A percentile compares a stretch with the other conserved stretches of the same genome.
Conservation (phyloP, 148 eudicot species). For the Diospyros kaki region DNA sequence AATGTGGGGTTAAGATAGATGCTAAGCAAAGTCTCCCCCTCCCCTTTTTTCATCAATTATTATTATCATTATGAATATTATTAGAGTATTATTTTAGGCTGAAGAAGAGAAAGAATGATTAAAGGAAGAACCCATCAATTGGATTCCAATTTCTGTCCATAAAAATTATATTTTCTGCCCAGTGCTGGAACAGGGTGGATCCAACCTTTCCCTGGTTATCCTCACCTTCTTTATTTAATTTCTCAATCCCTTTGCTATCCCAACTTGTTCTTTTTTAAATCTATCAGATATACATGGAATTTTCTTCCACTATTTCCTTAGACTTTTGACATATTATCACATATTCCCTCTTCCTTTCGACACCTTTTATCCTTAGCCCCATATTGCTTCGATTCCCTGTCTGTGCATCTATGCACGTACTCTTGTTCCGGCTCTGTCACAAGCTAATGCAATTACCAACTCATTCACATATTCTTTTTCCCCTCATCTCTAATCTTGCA, state of each 20-base stretch:
- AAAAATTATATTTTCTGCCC: slow-evolving; percentile 10
- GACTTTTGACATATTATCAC: slow-evolving; percentile 10
- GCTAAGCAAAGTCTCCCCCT: slow-evolving; percentile 20
- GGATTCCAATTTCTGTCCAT: slow-evolving; percentile 23
- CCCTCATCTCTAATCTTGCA: not conserved
- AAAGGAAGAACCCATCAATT: slow-evolving; percentile 32
- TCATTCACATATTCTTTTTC: not conserved
- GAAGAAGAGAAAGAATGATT: slow-evolving; percentile 22
- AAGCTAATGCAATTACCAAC: not conserved
- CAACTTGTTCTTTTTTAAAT: slow-evolving; percentile 11
- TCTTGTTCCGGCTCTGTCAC: no score
- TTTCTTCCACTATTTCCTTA: slow-evolving; percentile 11
- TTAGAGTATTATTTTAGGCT: slow-evolving; percentile 5
- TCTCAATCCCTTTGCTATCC: slow-evolving; percentile 2
- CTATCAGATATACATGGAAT: slow-evolving; percentile 1
- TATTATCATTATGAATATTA: not conserved
- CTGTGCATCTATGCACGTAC: not conserved
- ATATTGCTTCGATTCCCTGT: slow-evolving; percentile 19
- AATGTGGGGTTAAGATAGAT: slow-evolving; percentile 17
- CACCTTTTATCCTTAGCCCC: slow-evolving; percentile 17
- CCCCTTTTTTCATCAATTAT: not conserved
- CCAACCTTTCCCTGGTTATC: slow-evolving; percentile 7
- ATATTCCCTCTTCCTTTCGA: slow-evolving; percentile 14
- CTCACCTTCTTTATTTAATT: not conserved
- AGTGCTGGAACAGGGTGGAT: slow-evolving; percentile 29